These are phyloP conservation scores for Ambispora gerdemannii DNA, from an alignment of 192 early-diverging fungal genomes.

Conservation along the genomic window DNA sequence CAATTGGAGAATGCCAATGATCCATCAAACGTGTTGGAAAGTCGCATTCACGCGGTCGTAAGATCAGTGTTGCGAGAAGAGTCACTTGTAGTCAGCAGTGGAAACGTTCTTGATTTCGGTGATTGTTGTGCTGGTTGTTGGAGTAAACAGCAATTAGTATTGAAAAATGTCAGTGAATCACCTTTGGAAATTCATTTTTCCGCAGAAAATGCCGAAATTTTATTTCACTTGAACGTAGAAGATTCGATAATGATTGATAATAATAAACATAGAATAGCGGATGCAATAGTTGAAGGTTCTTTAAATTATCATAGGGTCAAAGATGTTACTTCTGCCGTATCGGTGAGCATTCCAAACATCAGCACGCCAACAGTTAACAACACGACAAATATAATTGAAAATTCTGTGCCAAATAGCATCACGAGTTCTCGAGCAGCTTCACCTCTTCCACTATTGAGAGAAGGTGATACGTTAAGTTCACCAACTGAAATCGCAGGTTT, in stretches of 20 bases:
- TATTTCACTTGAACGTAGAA: conserved; percentile 53
- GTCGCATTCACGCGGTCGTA: conserved; percentile 78
- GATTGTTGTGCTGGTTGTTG: conserved; percentile 91
- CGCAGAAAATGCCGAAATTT: conserved; percentile 55
- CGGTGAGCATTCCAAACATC: neutral
- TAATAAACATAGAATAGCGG: neutral
- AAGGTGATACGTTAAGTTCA: conserved; percentile 23
- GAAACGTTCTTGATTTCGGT: conserved; percentile 83
- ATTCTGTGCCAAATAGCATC: conserved; percentile 47
- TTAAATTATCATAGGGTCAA: neutral
- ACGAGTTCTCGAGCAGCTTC: conserved; percentile 50
- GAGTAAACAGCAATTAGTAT: conserved; percentile 70
- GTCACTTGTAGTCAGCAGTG: conserved; percentile 65
- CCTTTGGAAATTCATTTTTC: conserved; percentile 75
- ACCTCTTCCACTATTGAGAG: conserved; percentile 33
- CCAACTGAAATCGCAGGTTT: neutral
- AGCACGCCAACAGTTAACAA: conserved; percentile 33
- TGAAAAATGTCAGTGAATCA: conserved; percentile 77
- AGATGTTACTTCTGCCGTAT: neutral
- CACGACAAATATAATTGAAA: conserved; percentile 48
- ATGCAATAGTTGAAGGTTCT: conserved; percentile 5
- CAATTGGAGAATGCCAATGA: conserved; percentile 92
- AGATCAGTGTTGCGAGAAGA: conserved; percentile 71
- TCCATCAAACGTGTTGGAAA: conserved; percentile 72
- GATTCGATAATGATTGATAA: neutral